Base-by-base conservation (phyloP, 345 rosid species). In the Luvunga scandens region DNA sequence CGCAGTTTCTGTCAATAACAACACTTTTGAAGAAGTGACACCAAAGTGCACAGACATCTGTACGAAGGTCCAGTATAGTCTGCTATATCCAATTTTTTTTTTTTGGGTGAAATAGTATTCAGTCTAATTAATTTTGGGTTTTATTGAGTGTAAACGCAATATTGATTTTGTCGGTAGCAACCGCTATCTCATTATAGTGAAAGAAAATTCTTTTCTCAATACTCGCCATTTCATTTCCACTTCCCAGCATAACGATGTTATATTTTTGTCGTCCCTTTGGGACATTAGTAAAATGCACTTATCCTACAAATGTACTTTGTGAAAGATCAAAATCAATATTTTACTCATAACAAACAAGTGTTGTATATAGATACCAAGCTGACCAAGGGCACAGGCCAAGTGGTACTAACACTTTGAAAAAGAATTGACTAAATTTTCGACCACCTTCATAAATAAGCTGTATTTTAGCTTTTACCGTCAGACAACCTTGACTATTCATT, bases 41-140 rank as follows among this genome's bases (percentile, higher is more conserved):
- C 81, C 82, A 81, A 59, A 63, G 73, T 62, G 72, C 83, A 80
- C 80, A 84, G 84, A 86, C 84, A 88, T 69, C 73, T 85, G 86
- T 79, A 82, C 81, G 75, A 82, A 83, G 53, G 73, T 67, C 75
- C 59, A 74, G 78, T 72, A 38, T 34, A 76, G 64, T 68, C 30
- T 60, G 55, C 50, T 21, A 74, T 76, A 64, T 42, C 22, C 16
- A 50, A 36, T 66, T 71, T 75, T 77, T 22, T 72, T 45, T 38
- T 30, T 78, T 69, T 53, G 53, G 68, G 33, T 71, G 63, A 31
- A 30, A 79, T 77, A 77, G 81, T 69, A 72, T 75, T 36, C 4
- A 71, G 42, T 79, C 28, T 73, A 73, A 77, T 77, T 39, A 75
- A 69, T 56, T 78, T 71, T 45, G 25, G 72, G 28, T 61, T 68